phyloP scores from a whole-genome alignment of 805 yeast species.

The Teunomyces barrocoloradensis region DNA sequence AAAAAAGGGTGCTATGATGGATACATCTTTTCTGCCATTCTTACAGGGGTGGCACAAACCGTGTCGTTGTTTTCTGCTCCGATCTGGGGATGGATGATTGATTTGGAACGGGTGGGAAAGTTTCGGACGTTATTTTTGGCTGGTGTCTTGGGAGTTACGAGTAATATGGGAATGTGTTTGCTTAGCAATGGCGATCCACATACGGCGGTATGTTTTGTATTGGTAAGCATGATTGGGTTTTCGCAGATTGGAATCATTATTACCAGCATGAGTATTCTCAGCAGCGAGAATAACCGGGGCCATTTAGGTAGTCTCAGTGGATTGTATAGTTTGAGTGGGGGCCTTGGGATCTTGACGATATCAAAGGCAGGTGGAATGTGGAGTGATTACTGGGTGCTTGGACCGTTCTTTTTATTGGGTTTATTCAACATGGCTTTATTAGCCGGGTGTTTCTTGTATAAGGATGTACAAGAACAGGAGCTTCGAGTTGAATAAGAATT shows the following conservation, averaged over 20 bases:
- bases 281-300: constrained; percentile 33
- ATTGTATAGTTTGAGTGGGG: constrained; percentile 65
- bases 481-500: not conserved
- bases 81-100: constrained; percentile 58
- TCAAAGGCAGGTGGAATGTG: constrained; percentile 61
- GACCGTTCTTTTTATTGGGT: constrained; percentile 58
- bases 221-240: constrained; percentile 48
- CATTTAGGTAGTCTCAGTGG: constrained; percentile 69
- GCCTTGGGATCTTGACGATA: constrained; percentile 60
- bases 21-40: constrained; percentile 60
- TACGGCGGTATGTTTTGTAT: constrained; percentile 35
- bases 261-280: constrained; percentile 58
- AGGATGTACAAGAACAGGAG: not conserved
- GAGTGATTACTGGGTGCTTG: constrained; percentile 55
- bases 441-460: constrained; percentile 5
- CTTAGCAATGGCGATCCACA: constrained; percentile 31
- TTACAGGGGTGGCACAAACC: constrained; percentile 65
- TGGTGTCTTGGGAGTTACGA: constrained; percentile 42
- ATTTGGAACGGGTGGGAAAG: constrained; percentile 32
- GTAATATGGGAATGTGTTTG: constrained; percentile 33
- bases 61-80: constrained; percentile 62
- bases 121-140: constrained; percentile 31
- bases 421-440: constrained; percentile 31
- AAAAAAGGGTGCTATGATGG: constrained; percentile 56
- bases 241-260: constrained; percentile 63